These are phyloP conservation scores for Verticillium isaacii DNA, from an alignment of 2,329 filamentous ascomycete genomes.

Conservation along the genomic window DNA sequence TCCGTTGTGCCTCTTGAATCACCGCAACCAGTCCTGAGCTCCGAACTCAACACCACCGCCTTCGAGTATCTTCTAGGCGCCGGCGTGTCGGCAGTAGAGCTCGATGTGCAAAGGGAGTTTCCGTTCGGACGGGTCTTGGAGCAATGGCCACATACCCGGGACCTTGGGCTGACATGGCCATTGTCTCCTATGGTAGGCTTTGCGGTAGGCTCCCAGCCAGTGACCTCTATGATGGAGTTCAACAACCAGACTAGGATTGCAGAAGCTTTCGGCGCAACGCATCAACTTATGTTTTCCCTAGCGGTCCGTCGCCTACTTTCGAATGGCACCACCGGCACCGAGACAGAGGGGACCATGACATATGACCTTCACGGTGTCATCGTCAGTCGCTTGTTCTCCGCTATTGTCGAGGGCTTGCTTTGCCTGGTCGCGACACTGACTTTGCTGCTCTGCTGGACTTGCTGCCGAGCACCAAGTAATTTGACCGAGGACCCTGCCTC, in stretches of 20 bases:
- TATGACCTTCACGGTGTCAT: constrained; percentile 20
- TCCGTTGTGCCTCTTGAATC: constrained; percentile 7
- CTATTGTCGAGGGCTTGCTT: constrained; percentile 21
- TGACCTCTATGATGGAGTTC: constrained; percentile 1
- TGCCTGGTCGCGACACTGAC: background rate
- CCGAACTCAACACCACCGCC: constrained; percentile 26
- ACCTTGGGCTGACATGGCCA: constrained; percentile 11
- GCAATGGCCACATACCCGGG: constrained; percentile 14
- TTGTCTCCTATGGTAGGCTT: constrained; percentile 27
- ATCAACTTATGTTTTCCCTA: constrained; percentile 25
- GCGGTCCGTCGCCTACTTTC: constrained; percentile 10
- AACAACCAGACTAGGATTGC: background rate
- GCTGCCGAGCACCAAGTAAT: constrained; percentile 9
- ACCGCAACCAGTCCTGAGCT: constrained; percentile 7
- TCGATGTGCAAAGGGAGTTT: constrained; percentile 14
- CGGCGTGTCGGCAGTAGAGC: constrained; percentile 13
- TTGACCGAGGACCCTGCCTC: constrained; percentile 20
- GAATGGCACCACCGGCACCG: background rate
- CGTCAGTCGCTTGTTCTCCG: constrained; percentile 25
- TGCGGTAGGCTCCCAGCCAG: constrained; percentile 19
- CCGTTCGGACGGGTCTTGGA: constrained; percentile 19
- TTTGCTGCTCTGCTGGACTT: background rate
- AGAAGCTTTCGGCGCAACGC: constrained; percentile 16
- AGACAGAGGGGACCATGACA: constrained; percentile 5
- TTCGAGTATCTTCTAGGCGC: constrained; percentile 27